Evolutionary conservation across 805 yeast species (phyloP).

Genomic region (Hanseniaspora vineae): DNA sequence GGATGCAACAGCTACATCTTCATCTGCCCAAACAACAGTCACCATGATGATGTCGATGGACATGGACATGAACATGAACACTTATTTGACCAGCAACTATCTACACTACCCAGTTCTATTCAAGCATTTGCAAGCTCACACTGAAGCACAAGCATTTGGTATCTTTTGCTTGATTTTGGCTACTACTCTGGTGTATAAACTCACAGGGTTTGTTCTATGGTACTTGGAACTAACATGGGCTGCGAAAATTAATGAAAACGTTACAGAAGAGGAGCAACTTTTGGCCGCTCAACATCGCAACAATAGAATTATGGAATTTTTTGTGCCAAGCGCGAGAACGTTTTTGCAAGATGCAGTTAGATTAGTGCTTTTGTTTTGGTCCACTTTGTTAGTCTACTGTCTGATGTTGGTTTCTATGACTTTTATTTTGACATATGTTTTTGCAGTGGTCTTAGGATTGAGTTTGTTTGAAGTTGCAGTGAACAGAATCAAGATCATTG

Average conservation of each 20-base stretch:
- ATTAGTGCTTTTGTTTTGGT: constrained; percentile 39
- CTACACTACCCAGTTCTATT: constrained; percentile 51
- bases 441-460: constrained; percentile 59
- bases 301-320: constrained; percentile 11
- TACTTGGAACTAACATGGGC: constrained; percentile 57
- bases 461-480: constrained; percentile 60
- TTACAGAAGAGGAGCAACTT: constrained; percentile 23
- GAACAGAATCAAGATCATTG: constrained; percentile 33
- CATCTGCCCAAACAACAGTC: neutral
- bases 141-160: constrained; percentile 57
- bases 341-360: constrained; percentile 39
- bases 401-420: constrained; percentile 74
- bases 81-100: constrained; percentile 39
- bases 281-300: constrained; percentile 7
- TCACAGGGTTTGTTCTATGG: constrained; percentile 43
- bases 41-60: neutral
- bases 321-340: constrained; percentile 8
- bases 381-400: constrained; percentile 57
- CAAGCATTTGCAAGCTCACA: constrained; percentile 36
- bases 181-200: constrained; percentile 45
- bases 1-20: neutral
- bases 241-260: constrained; percentile 26
- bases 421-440: constrained; percentile 51
- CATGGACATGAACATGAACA: constrained; percentile 38
- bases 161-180: constrained; percentile 51